Evolutionary conservation across 2,329 filamentous ascomycete species (phyloP).

Genomic region (Davidsoniella eucalypti): DNA sequence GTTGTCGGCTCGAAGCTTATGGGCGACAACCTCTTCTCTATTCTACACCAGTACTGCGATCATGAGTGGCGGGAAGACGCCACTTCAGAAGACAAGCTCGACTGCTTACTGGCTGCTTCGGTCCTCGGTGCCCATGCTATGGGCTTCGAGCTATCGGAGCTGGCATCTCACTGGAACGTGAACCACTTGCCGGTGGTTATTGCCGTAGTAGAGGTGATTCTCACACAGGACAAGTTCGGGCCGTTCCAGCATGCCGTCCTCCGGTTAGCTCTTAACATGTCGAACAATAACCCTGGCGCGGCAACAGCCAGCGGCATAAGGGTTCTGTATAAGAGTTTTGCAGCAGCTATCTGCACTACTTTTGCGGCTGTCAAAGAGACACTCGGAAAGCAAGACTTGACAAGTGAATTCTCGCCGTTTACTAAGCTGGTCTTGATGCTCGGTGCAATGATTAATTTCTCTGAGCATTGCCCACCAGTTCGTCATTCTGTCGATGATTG

Average conservation of each 20-base stretch:
- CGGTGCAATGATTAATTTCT: constrained; percentile 73
- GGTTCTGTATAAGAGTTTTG: constrained; percentile 33
- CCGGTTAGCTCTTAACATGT: constrained; percentile 66
- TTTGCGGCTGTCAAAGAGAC: constrained; percentile 32
- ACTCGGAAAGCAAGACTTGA: constrained; percentile 31
- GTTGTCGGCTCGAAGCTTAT: constrained; percentile 12
- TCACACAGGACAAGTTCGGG: constrained; percentile 23
- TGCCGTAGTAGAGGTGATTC: constrained; percentile 26
- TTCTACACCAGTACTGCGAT: constrained; percentile 11
- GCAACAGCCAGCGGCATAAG: constrained; percentile 53
- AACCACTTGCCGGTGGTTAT: constrained; percentile 36
- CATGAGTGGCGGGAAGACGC: constrained; percentile 11
- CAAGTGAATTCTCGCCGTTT: constrained; percentile 29
- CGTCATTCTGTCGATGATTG: constrained; percentile 24
- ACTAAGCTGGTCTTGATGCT: constrained; percentile 63
- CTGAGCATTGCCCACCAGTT: constrained; percentile 56
- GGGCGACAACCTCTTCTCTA: constrained; percentile 14
- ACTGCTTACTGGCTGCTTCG: constrained; percentile 22
- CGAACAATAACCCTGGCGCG: constrained; percentile 59
- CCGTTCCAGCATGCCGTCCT: constrained; percentile 34
- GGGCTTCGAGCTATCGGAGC: constrained; percentile 27
- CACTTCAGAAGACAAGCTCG: constrained; percentile 10
- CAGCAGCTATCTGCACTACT: constrained; percentile 32
- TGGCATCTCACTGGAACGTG: constrained; percentile 29
- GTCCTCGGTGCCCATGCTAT: constrained; percentile 39